Evolutionary conservation across 2,329 filamentous ascomycete species (phyloP).

Genomic region (Paecilomyces sp.): DNA sequence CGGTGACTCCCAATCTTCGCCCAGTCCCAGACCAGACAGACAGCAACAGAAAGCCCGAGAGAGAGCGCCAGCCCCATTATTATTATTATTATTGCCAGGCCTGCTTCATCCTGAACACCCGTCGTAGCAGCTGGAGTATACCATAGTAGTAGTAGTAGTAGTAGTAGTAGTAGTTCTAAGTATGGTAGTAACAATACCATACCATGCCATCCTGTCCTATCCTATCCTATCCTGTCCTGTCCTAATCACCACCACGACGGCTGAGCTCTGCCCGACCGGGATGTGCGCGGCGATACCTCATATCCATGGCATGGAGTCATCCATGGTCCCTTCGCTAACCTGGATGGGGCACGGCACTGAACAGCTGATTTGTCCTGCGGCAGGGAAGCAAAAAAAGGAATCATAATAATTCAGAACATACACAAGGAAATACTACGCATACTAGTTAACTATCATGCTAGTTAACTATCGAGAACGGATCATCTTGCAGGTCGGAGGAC

Average conservation of each 20-base stretch:
- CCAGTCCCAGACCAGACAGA: background rate
- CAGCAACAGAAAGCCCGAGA: background rate
- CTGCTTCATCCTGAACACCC: background rate
- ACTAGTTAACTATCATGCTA: background rate
- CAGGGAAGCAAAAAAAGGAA: too few relatives aligned
- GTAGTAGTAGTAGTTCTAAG: too few relatives aligned
- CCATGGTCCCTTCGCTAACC: background rate
- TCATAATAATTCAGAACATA: background rate
- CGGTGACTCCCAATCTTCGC: background rate
- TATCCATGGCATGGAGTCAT: background rate
- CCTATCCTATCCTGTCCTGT: too few relatives aligned
- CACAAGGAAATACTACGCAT: background rate
- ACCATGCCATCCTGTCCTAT: too few relatives aligned
- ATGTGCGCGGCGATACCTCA: background rate
- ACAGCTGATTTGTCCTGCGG: background rate
- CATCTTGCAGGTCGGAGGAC: background rate
- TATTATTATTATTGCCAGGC: background rate
- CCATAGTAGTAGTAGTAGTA: background rate
- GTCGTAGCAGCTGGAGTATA: background rate
- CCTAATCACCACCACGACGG: background rate
- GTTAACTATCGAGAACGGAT: background rate
- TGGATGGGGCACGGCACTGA: background rate
- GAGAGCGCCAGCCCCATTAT: background rate
- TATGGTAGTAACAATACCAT: too few relatives aligned
- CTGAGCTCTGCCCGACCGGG: background rate